A percentile compares a stretch with the other conserved stretches of the same genome.
Conservation (phyloP, 2,329 filamentous ascomycete genomes). For the Fusarium torreyae region DNA sequence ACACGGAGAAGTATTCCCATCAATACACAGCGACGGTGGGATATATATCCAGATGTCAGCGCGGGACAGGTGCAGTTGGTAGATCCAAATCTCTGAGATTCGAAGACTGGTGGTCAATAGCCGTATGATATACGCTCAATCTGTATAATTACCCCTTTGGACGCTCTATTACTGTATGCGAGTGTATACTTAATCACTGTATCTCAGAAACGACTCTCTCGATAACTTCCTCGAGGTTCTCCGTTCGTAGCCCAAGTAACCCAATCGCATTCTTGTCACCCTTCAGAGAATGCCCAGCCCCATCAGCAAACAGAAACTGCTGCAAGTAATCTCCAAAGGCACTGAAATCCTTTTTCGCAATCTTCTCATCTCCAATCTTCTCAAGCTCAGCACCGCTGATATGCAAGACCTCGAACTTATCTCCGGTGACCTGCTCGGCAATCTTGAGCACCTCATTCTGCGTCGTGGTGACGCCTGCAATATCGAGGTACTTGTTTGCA, state of each 20-base stretch:
- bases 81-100: background rate
- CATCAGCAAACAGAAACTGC: constrained; percentile 20
- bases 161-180: no score
- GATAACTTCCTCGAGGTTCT: constrained; percentile 9
- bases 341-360: constrained; percentile 12
- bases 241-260: constrained; percentile 1
- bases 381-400: background rate
- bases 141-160: no score
- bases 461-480: constrained; percentile 17
- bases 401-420: constrained; percentile 13
- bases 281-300: background rate
- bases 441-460: constrained; percentile 11
- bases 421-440: background rate
- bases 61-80: constrained; percentile 3
- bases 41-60: constrained; percentile 96
- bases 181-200: background rate
- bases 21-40: constrained; percentile 86
- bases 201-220: background rate
- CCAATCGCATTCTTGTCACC: constrained; percentile 7
- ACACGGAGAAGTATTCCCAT: constrained; percentile 87
- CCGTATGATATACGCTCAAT: no score
- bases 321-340: constrained; percentile 22
- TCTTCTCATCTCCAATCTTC: constrained; percentile 17
- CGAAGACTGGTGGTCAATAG: background rate
- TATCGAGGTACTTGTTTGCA: constrained; percentile 12